Evolutionary conservation across 2,329 filamentous ascomycete species (phyloP), one percentile per base, ranked within the genome.

Genomic region (Venturiaceae sp.): DNA sequence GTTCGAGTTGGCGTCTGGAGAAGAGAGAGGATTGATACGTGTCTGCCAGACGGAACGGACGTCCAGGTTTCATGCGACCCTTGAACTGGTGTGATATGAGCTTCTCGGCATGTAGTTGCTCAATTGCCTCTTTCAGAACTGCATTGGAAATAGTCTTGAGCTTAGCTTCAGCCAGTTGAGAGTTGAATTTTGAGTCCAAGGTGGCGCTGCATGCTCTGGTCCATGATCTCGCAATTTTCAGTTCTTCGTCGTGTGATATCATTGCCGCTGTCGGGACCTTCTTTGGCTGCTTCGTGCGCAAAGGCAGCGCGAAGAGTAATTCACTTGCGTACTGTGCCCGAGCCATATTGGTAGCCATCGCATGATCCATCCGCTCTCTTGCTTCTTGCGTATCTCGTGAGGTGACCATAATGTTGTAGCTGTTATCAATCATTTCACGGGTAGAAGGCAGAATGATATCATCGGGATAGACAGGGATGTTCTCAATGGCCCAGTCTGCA

Each of bases 181-280:
- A 63, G 37, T 71, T 62, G 62, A 77, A 79, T 1, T 64, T 67
- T 21, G 72, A 68, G 52, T 76, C 71, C 1, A 72, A 67, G 0
- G 76, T 75, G 34, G 77, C 65, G 30, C 77, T 65, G 41, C 77
- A 78, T 21, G 77, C 74, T 13, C 77, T 72, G 50, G 77, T 70
- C 74, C 74, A 79, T n/a, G 71, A 71, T 64, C 75, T 77, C 37
- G 72, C 74, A 7, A 70, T 64, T 3, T 73, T 69, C 3, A 75
- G 62, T 21, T 58, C 47, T 5, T 39, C 8, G 14, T 33, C 39
- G 14, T 26, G 14, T 30, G 23, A 2, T n/a, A 26, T 50, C 14
- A n/a, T 50, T 7, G 23, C 14, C n/a, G 28, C n/a, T 5, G 3
- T 19, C 16, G 54, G 36, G 7, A 14, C 6, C 36, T 56, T 34